phyloP scores from a whole-genome alignment of 2,329 filamentous ascomycete genomes.

The Neocatenulostroma microsporum region DNA sequence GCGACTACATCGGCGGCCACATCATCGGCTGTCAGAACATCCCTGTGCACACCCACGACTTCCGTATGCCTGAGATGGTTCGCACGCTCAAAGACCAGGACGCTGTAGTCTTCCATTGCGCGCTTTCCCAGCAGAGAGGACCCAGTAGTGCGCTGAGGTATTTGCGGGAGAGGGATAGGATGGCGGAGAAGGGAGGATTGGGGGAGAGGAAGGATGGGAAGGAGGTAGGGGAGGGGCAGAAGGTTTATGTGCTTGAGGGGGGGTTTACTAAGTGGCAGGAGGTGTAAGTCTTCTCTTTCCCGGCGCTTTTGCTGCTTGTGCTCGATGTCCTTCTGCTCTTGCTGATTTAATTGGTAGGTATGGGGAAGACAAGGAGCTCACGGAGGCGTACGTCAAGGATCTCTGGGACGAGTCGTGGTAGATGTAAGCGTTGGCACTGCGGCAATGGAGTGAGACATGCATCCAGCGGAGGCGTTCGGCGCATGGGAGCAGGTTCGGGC shows the following conservation, averaged over 20 bases:
- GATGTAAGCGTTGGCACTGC: no score
- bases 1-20: constrained; percentile 84
- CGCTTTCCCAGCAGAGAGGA: constrained; percentile 81
- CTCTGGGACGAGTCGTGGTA: constrained; percentile 55
- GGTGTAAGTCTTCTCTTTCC: constrained; percentile 37
- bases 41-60: constrained; percentile 65
- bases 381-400: constrained; percentile 76
- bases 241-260: constrained; percentile 70
- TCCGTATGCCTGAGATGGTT: constrained; percentile 72
- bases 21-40: constrained; percentile 71
- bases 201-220: constrained; percentile 20
- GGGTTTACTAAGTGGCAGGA: constrained; percentile 91
- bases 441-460: no score
- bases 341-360: constrained; percentile 36
- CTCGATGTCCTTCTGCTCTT: background rate
- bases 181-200: constrained; percentile 29
- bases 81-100: constrained; percentile 68
- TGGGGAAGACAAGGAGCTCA: constrained; percentile 70
- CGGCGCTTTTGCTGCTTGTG: background rate
- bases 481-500: no score
- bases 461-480: no score
- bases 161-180: constrained; percentile 58
- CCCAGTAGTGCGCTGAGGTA: constrained; percentile 78
- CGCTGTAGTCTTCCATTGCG: constrained; percentile 89
- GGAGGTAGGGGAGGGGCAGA: constrained; percentile 45